Evolutionary conservation across 2,329 filamentous ascomycete genomes (phyloP).

Genomic region (Colletotrichum acutatum): DNA sequence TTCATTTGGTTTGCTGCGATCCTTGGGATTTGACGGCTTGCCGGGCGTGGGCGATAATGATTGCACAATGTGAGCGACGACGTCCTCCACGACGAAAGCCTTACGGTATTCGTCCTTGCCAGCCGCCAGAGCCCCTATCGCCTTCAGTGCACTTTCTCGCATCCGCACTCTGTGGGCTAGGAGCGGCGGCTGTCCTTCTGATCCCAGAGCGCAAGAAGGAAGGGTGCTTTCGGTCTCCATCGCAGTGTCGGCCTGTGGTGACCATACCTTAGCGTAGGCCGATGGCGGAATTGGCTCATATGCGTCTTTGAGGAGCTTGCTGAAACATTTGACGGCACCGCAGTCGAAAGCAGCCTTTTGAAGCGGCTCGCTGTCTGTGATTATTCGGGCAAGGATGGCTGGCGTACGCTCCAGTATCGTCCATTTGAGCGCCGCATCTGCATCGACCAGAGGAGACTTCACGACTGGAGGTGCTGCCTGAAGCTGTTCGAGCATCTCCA

Average conservation of each 20-base stretch:
- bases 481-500: slow-evolving; percentile 59
- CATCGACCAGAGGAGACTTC: slow-evolving; percentile 44
- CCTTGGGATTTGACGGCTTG: slow-evolving; percentile 58
- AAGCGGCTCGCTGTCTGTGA: slow-evolving; percentile 80
- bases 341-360: slow-evolving; percentile 85
- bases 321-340: slow-evolving; percentile 57
- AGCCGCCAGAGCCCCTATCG: slow-evolving; percentile 82
- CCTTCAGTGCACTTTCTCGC: slow-evolving; percentile 80
- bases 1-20: slow-evolving; percentile 52
- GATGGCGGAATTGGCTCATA: slow-evolving; percentile 57
- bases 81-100: slow-evolving; percentile 82
- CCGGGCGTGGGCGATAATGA: slow-evolving; percentile 72
- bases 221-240: slow-evolving; percentile 48
- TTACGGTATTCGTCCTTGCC: slow-evolving; percentile 89
- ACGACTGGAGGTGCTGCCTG: slow-evolving; percentile 21
- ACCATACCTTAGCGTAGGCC: slow-evolving; percentile 50
- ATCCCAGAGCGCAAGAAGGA: slow-evolving; percentile 64
- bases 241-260: slow-evolving; percentile 48
- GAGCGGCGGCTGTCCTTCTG: slow-evolving; percentile 67
- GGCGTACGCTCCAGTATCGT: slow-evolving; percentile 77
- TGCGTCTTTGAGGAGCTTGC: slow-evolving; percentile 60
- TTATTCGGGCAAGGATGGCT: slow-evolving; percentile 79
- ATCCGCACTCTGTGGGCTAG: slow-evolving; percentile 78
- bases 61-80: slow-evolving; percentile 84
- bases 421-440: slow-evolving; percentile 54